A percentile compares a stretch with the other conserved stretches of the same genome.
Evolutionary conservation across 805 yeast species (phyloP).

Genomic region (Yarrowia sp.): DNA sequence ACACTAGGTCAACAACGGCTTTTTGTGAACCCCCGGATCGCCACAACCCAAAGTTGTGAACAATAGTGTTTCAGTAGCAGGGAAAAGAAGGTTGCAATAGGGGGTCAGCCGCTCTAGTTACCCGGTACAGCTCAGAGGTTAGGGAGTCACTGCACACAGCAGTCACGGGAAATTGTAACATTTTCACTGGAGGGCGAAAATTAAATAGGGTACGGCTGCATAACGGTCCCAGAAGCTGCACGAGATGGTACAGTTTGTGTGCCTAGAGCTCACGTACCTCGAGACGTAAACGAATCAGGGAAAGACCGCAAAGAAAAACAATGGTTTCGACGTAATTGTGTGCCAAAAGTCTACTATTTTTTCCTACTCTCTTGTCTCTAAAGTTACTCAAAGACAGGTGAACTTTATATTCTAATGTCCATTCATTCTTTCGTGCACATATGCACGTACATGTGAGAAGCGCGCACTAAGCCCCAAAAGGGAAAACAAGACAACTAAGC

Average conservation of each 20-base stretch:
- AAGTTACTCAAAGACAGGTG: neutral
- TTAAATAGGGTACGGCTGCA: neutral
- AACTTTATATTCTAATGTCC: neutral
- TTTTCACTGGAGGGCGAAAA: neutral
- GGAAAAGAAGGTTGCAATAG: neutral
- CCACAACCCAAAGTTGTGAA: neutral
- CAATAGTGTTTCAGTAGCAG: neutral
- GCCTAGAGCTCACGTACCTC: no score
- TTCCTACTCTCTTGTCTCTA: neutral
- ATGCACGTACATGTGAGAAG: slow-evolving; percentile 16
- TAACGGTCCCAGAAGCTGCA: neutral
- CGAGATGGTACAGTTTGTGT: no score
- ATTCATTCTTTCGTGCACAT: slow-evolving; percentile 7
- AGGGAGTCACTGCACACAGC: neutral
- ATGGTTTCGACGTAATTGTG: neutral
- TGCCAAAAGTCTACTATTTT: neutral
- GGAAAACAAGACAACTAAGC: neutral
- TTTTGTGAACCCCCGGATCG: slow-evolving; percentile 1
- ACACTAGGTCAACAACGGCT: neutral
- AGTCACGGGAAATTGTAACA: slow-evolving; percentile 14
- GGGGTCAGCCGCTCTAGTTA: slow-evolving; percentile 21
- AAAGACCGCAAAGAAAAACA: neutral
- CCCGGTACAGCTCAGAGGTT: neutral
- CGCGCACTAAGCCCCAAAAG: slow-evolving; percentile 10
- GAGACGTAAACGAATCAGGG: neutral